Base-by-base conservation (phyloP, 2,329 filamentous ascomycete genomes). In the Paraphoma chrysanthemicola region DNA sequence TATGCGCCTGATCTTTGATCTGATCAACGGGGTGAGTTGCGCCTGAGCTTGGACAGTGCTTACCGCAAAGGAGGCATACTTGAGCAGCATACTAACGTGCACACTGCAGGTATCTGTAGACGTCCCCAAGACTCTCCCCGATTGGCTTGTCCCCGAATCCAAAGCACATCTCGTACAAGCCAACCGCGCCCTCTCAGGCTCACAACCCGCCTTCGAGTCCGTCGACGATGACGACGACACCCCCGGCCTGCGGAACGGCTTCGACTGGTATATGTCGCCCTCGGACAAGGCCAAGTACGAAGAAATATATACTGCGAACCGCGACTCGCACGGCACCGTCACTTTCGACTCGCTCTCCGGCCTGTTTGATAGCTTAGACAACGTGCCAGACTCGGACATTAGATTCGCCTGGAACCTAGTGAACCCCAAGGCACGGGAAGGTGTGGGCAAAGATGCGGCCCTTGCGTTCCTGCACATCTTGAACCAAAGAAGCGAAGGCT, bases 221-320 rank as follows among this genome's bases (percentile, higher is more conserved):
- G 87, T 96, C 57, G 90, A 93, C 52, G 80, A 82, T 56, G 90
- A 93, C 67, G 85, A 96, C 57, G 93, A 97, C 67, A 88, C 89
- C 4, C 87, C 88, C 1, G 93, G 93, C 0, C 82, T 99, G 60
- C 96, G 96, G 76, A 93, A 97, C 78, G 94, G 94, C 11, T 99
- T 99, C 77, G 95, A 99, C 77, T 99, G 95, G 95, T 99, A 99
- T 81, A 99, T 99, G 92, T 93, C 88, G 57, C 95, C 95, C 0
- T 79, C 83, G 30, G 93, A 99, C 80, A 96, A 96, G 80, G 75
- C 87, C 63, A 98, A 97, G 79, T 99, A 99, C 80, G 93, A 97
- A 78, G 92, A 94, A 69, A 99, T 99, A 78, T 99, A 98, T 80
- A 90, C 90, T 63, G 93, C 96, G 70, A 96, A 93, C 80, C 87